Percentiles rank a stretch among this genome's conserved stretches.
Conservation (phyloP, 352 stramenopile species). For the Pythium brassicae region DNA sequence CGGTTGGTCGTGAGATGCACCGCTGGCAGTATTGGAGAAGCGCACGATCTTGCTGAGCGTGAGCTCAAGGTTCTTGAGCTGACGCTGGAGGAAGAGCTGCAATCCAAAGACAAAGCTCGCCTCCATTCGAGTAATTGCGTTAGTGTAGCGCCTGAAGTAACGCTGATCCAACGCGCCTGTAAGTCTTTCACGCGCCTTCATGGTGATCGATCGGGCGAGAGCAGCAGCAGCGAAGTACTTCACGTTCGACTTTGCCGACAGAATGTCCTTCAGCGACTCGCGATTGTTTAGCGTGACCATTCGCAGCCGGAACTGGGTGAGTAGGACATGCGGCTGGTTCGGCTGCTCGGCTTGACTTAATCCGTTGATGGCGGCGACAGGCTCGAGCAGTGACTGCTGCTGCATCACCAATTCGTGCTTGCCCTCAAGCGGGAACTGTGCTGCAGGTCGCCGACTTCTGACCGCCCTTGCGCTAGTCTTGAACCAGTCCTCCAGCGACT, state of each 20-base stretch:
- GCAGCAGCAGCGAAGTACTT: no score
- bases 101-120: neutral
- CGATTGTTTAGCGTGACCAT: neutral
- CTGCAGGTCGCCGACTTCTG: no score
- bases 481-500: no score
- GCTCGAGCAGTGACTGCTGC: no score
- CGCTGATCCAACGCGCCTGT: neutral
- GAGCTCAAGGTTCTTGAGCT: neutral
- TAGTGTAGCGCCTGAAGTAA: neutral
- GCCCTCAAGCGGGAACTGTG: no score
- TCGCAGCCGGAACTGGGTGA: neutral
- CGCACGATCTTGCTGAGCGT: no score
- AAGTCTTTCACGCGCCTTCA: neutral
- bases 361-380: neutral
- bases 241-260: neutral
- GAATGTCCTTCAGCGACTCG: neutral
- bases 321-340: neutral
- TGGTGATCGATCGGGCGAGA: neutral
- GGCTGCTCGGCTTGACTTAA: neutral
- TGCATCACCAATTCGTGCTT: no score
- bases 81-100: neutral
- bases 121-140: neutral
- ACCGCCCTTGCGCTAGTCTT: no score
- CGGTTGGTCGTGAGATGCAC: no score
- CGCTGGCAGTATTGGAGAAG: no score